These are phyloP conservation scores for Nothophoma quercina DNA, from an alignment of 2,329 filamentous ascomycete species.

Conservation along the genomic window DNA sequence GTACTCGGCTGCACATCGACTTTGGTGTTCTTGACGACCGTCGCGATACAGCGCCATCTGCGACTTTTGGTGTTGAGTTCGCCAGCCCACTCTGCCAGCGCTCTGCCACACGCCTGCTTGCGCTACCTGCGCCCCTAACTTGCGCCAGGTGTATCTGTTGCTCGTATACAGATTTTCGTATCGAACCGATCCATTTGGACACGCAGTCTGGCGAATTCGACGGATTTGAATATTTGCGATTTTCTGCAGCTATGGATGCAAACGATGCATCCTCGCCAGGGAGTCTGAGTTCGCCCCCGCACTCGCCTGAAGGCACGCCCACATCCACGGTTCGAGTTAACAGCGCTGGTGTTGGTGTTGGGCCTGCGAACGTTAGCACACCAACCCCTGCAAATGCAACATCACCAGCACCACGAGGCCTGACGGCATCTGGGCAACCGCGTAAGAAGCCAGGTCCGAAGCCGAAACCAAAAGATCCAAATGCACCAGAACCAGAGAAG, in stretches of 20 bases:
- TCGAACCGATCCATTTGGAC: conserved; percentile 3
- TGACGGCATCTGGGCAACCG: conserved; percentile 46
- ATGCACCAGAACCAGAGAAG: conserved; percentile 49
- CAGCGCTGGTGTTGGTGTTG: conserved; percentile 41
- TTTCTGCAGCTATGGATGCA: conserved; percentile 40
- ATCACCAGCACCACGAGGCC: conserved; percentile 39
- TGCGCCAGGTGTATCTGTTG: conserved; percentile 3
- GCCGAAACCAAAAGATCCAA: conserved; percentile 48
- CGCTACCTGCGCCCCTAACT: conserved; percentile 12
- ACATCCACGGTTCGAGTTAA: conserved; percentile 42
- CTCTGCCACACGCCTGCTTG: conserved; percentile 13
- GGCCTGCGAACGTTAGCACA: conserved; percentile 35
- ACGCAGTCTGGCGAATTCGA: conserved; percentile 4
- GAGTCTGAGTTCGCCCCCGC: conserved; percentile 48
- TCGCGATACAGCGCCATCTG: conserved; percentile 35
- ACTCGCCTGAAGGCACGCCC: conserved; percentile 47
- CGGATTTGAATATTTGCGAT: conserved; percentile 14
- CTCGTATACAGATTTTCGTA: neutral
- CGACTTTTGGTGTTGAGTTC: conserved; percentile 46
- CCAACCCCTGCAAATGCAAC: conserved; percentile 42
- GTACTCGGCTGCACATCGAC: conserved; percentile 33
- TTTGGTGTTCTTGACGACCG: conserved; percentile 45
- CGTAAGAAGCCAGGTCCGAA: conserved; percentile 56
- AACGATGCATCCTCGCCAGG: conserved; percentile 47
- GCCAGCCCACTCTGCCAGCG: conserved; percentile 28